These are phyloP conservation scores for Colletotrichum aenigma DNA, from an alignment of 2,329 filamentous ascomycete genomes.

Conservation along the genomic window DNA sequence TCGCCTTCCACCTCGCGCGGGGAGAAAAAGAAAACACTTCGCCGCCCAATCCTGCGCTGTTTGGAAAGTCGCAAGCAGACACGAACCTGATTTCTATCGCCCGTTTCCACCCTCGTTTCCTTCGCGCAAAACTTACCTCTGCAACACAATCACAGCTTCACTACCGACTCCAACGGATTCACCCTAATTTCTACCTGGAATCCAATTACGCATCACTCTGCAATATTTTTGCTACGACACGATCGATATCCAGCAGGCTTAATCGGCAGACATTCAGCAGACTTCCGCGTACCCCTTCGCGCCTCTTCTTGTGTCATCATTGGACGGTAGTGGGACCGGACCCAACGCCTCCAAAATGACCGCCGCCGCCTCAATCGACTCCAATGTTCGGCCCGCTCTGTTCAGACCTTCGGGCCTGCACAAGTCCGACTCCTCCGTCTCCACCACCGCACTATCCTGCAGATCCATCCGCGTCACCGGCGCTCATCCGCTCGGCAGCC, in stretches of 20 bases:
- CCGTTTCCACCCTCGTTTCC: not conserved
- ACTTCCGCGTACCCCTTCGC: not conserved
- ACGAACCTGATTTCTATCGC: not conserved
- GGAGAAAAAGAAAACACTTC: not conserved
- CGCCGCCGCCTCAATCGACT: constrained; percentile 7
- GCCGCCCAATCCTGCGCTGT: not conserved
- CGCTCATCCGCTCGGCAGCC: constrained; percentile 44
- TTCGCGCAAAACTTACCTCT: not conserved
- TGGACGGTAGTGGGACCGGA: not conserved
- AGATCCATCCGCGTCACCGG: constrained; percentile 42
- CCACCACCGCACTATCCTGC: constrained; percentile 26
- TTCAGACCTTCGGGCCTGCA: constrained; percentile 27
- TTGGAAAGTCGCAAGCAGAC: not conserved
- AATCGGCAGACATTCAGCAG: not conserved
- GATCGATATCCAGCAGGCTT: not conserved
- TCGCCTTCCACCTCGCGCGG: not conserved
- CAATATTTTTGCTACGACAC: not conserved
- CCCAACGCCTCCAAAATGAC: constrained; percentile 5
- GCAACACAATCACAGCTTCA: not conserved
- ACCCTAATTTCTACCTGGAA: not conserved
- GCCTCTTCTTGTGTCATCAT: not conserved
- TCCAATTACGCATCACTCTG: not conserved
- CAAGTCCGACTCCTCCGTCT: constrained; percentile 42
- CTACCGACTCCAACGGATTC: not conserved
- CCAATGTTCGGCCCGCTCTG: constrained; percentile 19